phyloP scores from a whole-genome alignment of 2,329 filamentous ascomycete species.

The Camillea tinctor region DNA sequence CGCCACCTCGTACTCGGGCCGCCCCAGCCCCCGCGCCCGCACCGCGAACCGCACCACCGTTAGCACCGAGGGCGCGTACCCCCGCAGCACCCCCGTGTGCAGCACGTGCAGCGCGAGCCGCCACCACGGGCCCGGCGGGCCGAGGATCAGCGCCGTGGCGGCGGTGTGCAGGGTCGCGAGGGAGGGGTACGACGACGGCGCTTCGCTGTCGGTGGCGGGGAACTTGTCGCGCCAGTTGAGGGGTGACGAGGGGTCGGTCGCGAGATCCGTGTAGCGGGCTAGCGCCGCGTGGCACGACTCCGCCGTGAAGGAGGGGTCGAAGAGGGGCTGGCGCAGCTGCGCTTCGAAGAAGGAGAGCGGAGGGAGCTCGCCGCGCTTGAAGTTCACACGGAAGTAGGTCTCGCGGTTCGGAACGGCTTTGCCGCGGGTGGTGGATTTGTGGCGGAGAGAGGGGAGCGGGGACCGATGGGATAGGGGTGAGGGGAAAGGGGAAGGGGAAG shows the following conservation, averaged over 20 bases:
- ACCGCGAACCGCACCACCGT: slow-evolving; percentile 28
- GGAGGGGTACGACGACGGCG: slow-evolving; percentile 5
- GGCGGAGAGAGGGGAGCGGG: not conserved
- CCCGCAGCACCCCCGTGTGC: slow-evolving; percentile 30
- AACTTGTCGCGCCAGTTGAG: not conserved
- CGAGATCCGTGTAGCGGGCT: not conserved
- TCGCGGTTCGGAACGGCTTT: slow-evolving; percentile 1
- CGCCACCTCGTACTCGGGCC: slow-evolving; percentile 18
- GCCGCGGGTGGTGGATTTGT: slow-evolving; percentile 1
- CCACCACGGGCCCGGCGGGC: slow-evolving; percentile 5
- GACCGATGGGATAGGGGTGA: not conserved
- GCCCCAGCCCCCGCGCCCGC: slow-evolving; percentile 4
- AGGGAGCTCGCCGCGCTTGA: slow-evolving; percentile 30
- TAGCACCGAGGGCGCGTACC: slow-evolving; percentile 38
- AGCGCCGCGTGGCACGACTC: not conserved
- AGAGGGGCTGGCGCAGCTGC: slow-evolving; percentile 7
- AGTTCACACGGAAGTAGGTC: slow-evolving; percentile 18
- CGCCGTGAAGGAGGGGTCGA: slow-evolving; percentile 12
- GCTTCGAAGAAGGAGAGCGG: slow-evolving; percentile 26
- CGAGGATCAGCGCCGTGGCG: slow-evolving; percentile 25
- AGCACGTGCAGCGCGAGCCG: slow-evolving; percentile 36
- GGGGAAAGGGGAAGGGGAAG: not conserved
- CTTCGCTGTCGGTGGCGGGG: slow-evolving; percentile 4
- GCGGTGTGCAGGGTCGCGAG: slow-evolving; percentile 33
- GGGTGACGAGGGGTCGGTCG: not conserved